Evolutionary conservation across 208 protist species (phyloP).

Genomic region (Porcisia hertigi): DNA sequence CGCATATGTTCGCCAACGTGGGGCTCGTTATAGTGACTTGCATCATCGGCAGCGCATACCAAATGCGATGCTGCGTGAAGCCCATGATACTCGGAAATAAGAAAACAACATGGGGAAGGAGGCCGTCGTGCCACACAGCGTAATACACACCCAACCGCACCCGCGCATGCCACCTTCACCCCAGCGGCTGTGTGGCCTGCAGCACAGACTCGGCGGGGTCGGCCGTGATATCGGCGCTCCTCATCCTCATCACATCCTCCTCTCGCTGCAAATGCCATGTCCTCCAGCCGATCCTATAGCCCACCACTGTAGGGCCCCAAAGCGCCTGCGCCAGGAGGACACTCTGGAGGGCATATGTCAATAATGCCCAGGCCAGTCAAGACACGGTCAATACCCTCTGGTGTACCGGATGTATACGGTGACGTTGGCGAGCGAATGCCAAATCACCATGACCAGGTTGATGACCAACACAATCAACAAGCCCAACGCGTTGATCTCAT

Average conservation of each 20-base stretch:
- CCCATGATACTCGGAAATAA: slow-evolving; percentile 55
- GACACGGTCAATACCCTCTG: slow-evolving; percentile 21
- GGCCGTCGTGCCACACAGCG: slow-evolving; percentile 27
- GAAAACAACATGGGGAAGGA: slow-evolving; percentile 47
- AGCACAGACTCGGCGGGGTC: slow-evolving; percentile 31
- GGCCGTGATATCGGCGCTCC: slow-evolving; percentile 36
- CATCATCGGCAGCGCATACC: slow-evolving; percentile 63
- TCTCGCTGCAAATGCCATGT: slow-evolving; percentile 37
- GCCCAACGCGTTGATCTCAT: slow-evolving; percentile 41
- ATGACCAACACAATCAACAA: slow-evolving; percentile 46
- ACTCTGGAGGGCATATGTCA: slow-evolving; percentile 43
- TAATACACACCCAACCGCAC: slow-evolving; percentile 25
- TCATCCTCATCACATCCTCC: slow-evolving; percentile 25
- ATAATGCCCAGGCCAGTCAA: slow-evolving; percentile 40
- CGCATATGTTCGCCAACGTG: slow-evolving; percentile 50
- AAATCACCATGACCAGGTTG: slow-evolving; percentile 58
- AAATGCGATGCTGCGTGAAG: slow-evolving; percentile 56
- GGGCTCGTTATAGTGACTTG: slow-evolving; percentile 52
- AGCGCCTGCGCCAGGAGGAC: slow-evolving; percentile 41
- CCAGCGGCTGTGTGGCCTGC: slow-evolving; percentile 16
- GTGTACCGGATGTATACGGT: slow-evolving; percentile 34
- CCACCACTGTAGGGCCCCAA: slow-evolving; percentile 41
- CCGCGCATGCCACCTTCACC: slow-evolving; percentile 22
- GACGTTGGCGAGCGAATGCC: slow-evolving; percentile 42
- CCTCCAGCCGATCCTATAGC: slow-evolving; percentile 42